Conservation (phyloP, 192 early-diverging fungal species). For the Coemansia sp. region DNA sequence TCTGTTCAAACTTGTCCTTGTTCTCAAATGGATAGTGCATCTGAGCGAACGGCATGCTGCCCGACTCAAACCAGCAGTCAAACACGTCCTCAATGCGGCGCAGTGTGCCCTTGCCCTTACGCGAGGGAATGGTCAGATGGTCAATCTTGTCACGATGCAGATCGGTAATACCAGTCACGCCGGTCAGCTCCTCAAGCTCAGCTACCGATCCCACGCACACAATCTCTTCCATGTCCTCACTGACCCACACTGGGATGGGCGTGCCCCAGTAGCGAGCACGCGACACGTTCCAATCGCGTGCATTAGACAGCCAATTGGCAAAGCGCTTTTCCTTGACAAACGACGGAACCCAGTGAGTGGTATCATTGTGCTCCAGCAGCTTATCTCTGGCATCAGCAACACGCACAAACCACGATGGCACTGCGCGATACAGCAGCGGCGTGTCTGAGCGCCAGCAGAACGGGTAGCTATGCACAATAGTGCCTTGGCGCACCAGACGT, state of each 20-base stretch:
- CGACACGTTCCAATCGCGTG: conserved; percentile 97
- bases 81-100: conserved; percentile 93
- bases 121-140: conserved; percentile 94
- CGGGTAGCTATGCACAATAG: conserved; percentile 90
- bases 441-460: conserved; percentile 99
- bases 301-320: conserved; percentile 93
- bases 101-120: conserved; percentile 79
- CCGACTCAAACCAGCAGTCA: conserved; percentile 99
- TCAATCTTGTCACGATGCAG: conserved; percentile 97
- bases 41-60: conserved; percentile 99
- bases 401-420: conserved; percentile 97
- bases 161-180: conserved; percentile 81
- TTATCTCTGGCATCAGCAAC: conserved; percentile 81
- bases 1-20: conserved; percentile 76
- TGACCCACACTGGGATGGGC: conserved; percentile 98
- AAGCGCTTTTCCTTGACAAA: conserved; percentile 98
- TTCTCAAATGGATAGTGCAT: conserved; percentile 99
- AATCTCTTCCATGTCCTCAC: conserved; percentile 84
- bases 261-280: conserved; percentile 99
- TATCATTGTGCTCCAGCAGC: conserved; percentile 81
- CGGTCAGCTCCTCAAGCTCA: conserved; percentile 87
- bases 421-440: conserved; percentile 94
- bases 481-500: conserved; percentile 88
- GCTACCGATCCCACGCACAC: conserved; percentile 88
- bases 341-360: conserved; percentile 94